phyloP scores from a whole-genome alignment of 345 rosid genomes.

The Ricinus communis region DNA sequence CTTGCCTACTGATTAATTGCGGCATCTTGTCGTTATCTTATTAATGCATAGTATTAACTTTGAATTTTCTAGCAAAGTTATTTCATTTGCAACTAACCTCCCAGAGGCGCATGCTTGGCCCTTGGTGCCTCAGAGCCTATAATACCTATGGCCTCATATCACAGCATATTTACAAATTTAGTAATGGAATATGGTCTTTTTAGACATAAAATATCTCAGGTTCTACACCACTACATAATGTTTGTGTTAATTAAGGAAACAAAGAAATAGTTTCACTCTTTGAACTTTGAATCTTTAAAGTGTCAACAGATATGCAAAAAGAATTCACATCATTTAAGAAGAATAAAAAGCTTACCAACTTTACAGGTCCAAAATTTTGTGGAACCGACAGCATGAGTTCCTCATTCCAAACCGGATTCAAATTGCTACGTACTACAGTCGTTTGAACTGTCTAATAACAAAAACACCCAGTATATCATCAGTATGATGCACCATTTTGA shows the following conservation, averaged over 20 bases:
- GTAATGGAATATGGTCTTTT: neutral
- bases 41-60: neutral
- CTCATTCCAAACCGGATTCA: slow-evolving; percentile 61
- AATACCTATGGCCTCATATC: neutral
- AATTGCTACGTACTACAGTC: slow-evolving; percentile 42
- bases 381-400: slow-evolving; percentile 51
- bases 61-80: neutral
- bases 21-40: neutral
- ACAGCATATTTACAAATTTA: neutral
- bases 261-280: neutral
- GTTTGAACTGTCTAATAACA: slow-evolving; percentile 42
- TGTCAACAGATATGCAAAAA: neutral
- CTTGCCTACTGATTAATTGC: neutral
- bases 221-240: neutral
- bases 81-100: neutral
- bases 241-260: neutral
- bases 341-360: slow-evolving; percentile 38
- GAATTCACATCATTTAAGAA: neutral
- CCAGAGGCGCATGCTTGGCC: neutral
- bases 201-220: neutral
- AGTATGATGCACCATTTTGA: neutral
- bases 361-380: slow-evolving; percentile 42
- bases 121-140: neutral
- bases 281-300: neutral
- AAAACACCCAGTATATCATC: slow-evolving; percentile 1